Conservation (phyloP, 2,329 filamentous ascomycete genomes). For the Aotearoamyces nothofagi region DNA sequence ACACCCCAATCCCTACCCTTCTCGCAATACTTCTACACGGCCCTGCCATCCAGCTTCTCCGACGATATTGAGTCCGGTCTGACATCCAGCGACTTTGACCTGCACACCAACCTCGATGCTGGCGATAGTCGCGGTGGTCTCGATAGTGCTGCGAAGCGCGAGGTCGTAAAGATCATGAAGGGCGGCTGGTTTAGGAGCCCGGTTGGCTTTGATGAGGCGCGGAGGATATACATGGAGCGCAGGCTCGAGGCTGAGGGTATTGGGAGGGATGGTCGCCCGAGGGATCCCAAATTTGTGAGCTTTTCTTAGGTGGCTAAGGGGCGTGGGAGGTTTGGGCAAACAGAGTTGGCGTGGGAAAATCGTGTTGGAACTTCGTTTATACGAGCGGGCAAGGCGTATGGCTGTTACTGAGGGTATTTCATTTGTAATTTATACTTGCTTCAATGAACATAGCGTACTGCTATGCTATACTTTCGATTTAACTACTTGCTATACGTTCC, state of each 20-base stretch:
- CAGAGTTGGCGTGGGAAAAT: too few species aligned
- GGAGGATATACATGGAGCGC: conserved; percentile 72
- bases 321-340: too few species aligned
- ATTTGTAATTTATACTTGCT: too few species aligned
- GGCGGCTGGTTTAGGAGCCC: conserved; percentile 33
- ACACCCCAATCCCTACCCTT: conserved; percentile 26
- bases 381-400: too few species aligned
- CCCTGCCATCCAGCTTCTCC: conserved; percentile 62
- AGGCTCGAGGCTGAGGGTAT: conserved; percentile 80
- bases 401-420: too few species aligned
- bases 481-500: too few species aligned
- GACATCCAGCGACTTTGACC: conserved; percentile 68
- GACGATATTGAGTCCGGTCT: conserved; percentile 82
- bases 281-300: conserved; percentile 90
- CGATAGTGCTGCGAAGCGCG: conserved; percentile 64
- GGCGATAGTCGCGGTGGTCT: conserved; percentile 70
- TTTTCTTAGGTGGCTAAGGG: conserved; percentile 61
- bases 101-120: conserved; percentile 62
- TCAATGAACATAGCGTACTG: too few species aligned
- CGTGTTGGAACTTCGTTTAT: too few species aligned
- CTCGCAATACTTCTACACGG: conserved; percentile 55
- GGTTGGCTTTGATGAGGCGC: conserved; percentile 81
- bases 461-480: too few species aligned
- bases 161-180: conserved; percentile 87
- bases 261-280: conserved; percentile 70